These are phyloP conservation scores for Puccinia polysora DNA, from an alignment of 1,284 basidiomycete species.

Conservation along the genomic window DNA sequence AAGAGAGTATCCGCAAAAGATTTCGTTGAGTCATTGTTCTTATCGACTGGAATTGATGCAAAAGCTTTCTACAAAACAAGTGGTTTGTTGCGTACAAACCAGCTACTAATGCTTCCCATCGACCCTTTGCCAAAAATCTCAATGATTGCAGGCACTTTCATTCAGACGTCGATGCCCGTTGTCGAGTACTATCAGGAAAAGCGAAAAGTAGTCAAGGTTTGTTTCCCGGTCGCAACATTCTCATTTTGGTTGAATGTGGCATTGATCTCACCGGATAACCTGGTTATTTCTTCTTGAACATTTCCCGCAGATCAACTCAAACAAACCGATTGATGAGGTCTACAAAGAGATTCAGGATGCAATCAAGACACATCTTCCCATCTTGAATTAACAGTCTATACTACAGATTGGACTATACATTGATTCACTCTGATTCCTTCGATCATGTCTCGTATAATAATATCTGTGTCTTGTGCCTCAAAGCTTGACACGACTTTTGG, in stretches of 20 bases:
- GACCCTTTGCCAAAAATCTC: neutral
- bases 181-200: slow-evolving; percentile 73
- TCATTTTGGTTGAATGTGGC: neutral
- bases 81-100: too few species aligned
- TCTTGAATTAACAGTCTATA: slow-evolving; percentile 9
- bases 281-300: too few species aligned
- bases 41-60: neutral
- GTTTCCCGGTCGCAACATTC: too few species aligned
- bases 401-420: too few species aligned
- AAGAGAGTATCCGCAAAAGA: slow-evolving; percentile 90
- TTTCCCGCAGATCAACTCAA: slow-evolving; percentile 30
- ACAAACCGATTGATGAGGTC: slow-evolving; percentile 36
- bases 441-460: too few species aligned
- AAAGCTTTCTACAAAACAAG: neutral
- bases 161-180: slow-evolving; percentile 91
- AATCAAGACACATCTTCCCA: neutral
- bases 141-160: slow-evolving; percentile 69
- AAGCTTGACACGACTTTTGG: too few species aligned
- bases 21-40: slow-evolving; percentile 63
- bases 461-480: too few species aligned
- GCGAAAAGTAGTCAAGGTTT: slow-evolving; percentile 73
- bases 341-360: slow-evolving; percentile 34
- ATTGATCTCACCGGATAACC: neutral
- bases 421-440: too few species aligned
- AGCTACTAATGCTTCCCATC: neutral